These are phyloP conservation scores for Limnomonas spitsbergensis DNA, from an alignment of 139 green algal species.

Conservation along the genomic window DNA sequence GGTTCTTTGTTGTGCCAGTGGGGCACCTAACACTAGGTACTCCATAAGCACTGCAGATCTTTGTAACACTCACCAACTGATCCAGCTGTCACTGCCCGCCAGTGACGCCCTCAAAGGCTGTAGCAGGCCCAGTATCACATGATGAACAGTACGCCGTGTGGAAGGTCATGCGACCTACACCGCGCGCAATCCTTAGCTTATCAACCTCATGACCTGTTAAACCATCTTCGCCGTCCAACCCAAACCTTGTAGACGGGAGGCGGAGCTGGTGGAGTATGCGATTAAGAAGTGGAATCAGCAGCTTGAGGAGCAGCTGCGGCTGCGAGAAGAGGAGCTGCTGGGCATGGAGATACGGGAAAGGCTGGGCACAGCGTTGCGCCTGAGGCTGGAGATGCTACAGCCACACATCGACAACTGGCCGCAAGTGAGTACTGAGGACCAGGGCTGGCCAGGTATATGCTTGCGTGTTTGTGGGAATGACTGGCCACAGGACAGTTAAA, in stretches of 20 bases:
- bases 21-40: too few species aligned
- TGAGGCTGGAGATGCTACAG: constrained; percentile 10
- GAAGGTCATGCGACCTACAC: neutral
- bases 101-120: too few species aligned
- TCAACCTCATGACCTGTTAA: neutral
- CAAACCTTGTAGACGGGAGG: constrained; percentile 5
- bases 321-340: neutral
- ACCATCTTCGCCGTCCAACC: neutral
- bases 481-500: neutral
- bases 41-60: too few species aligned
- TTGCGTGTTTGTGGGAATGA: neutral
- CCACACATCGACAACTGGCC: neutral
- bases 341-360: neutral
- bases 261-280: constrained; percentile 9
- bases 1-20: too few species aligned
- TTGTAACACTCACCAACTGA: too few species aligned
- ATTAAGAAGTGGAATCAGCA: neutral
- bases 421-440: neutral
- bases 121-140: neutral
- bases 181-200: neutral
- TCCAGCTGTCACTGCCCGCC: too few species aligned
- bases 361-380: neutral
- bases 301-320: neutral
- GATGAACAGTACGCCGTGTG: too few species aligned
- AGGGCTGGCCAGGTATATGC: neutral